phyloP scores from a whole-genome alignment of 495 filamentous ascomycete genomes.

The Aspergillus coremiiformis region DNA sequence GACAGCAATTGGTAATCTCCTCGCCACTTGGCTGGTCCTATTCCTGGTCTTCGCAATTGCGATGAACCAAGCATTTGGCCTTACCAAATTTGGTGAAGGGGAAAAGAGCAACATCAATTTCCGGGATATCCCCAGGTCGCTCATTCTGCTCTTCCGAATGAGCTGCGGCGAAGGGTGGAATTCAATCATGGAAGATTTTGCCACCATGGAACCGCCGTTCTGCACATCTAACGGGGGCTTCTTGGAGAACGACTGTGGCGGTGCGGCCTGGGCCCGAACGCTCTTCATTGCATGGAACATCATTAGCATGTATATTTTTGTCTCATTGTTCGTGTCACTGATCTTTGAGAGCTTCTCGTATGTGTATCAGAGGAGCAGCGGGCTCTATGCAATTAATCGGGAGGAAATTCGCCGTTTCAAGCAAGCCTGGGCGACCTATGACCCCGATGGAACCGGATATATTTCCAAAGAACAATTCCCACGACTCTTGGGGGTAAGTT shows the following conservation, averaged over 20 bases:
- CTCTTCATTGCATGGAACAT: constrained; percentile 98
- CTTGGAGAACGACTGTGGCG: constrained; percentile 88
- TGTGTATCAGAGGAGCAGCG: constrained; percentile 91
- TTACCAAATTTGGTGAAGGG: constrained; percentile 73
- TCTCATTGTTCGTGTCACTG: constrained; percentile 94
- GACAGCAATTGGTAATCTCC: constrained; percentile 79
- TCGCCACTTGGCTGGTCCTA: constrained; percentile 95
- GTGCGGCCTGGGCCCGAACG: constrained; percentile 72
- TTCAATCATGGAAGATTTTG: constrained; percentile 91
- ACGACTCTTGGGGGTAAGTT: constrained; percentile 67
- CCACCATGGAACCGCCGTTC: constrained; percentile 62
- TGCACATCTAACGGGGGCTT: constrained; percentile 64
- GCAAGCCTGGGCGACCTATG: constrained; percentile 93
- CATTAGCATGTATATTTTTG: constrained; percentile 99
- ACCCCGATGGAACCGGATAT: constrained; percentile 83
- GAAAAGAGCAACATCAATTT: constrained; percentile 86
- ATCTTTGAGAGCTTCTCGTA: constrained; percentile 99
- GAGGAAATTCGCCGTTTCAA: constrained; percentile 96
- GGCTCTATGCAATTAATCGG: constrained; percentile 66
- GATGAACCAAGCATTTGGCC: constrained; percentile 90
- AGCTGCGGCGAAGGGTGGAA: constrained; percentile 97
- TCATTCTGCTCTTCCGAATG: constrained; percentile 88
- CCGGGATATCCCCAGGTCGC: constrained; percentile 81
- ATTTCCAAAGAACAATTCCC: constrained; percentile 92
- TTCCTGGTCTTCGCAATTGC: constrained; percentile 97